Conservation (phyloP, 108 stramenopile genomes). For the Skeletonema tropicum region DNA sequence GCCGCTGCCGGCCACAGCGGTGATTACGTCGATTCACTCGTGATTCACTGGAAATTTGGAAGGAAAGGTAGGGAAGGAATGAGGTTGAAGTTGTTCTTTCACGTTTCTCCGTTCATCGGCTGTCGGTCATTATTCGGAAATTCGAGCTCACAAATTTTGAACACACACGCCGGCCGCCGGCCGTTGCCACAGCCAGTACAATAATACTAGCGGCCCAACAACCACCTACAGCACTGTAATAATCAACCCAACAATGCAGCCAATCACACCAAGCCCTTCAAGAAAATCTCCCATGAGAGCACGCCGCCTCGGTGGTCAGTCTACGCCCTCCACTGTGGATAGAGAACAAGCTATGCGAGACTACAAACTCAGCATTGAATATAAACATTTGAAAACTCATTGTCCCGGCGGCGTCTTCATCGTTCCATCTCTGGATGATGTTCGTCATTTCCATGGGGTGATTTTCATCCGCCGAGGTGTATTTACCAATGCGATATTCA, state of each 20-base stretch:
- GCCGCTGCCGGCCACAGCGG: too few species aligned
- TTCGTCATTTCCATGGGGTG: slow-evolving; percentile 90
- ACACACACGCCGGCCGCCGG: too few species aligned
- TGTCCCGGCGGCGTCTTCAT: slow-evolving; percentile 94
- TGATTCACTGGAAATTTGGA: too few species aligned
- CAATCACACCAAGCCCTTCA: slow-evolving; percentile 52
- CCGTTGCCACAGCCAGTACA: too few species aligned
- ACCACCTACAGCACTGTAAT: too few species aligned
- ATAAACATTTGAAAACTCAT: slow-evolving; percentile 91
- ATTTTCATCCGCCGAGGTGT: slow-evolving; percentile 92
- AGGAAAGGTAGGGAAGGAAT: too few species aligned
- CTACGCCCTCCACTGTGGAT: slow-evolving; percentile 60
- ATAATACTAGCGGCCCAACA: too few species aligned
- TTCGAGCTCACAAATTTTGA: too few species aligned
- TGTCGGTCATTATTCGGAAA: too few species aligned
- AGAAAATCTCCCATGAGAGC: slow-evolving; percentile 20
- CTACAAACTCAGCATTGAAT: slow-evolving; percentile 95
- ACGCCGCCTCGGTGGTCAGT: slow-evolving; percentile 9
- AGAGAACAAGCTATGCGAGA: slow-evolving; percentile 90
- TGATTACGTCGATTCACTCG: neutral
- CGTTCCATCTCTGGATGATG: slow-evolving; percentile 77
- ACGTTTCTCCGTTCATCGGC: too few species aligned
- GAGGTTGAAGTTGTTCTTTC: too few species aligned
- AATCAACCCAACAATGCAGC: neutral
- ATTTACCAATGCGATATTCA: slow-evolving; percentile 94